Base-by-base conservation (phyloP, 2,329 filamentous ascomycete genomes). In the Botryotinia globosa region DNA sequence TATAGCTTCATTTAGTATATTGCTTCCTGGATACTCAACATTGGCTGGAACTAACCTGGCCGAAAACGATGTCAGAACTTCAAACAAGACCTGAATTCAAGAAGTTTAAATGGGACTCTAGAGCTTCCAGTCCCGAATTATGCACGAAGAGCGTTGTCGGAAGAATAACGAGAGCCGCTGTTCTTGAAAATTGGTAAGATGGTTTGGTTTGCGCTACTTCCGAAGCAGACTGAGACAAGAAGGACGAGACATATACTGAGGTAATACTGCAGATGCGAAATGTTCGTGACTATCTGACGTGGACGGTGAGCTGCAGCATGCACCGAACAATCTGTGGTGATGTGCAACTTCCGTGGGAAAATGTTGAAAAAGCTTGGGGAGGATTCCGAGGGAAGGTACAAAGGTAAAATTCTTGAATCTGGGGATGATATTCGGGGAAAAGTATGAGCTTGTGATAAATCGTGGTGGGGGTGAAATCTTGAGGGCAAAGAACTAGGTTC, bases 251-350 rank as follows among this genome's bases (percentile, higher is more conserved):
- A 74, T 73, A 73, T 74, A 75, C 66, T 75, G 75, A 77, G 77
- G 78, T 79, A 76, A 78, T 77, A 80, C 78, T 65, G 76, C 78
- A 79, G 78, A 71, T 74, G 72, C 73, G 69, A 67, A 77, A 76
- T 74, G 73, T 76, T 77, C 72, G 77, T 76, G 77, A 76, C 69
- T 62, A 73, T 74, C 72, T 77, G 75, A 79, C 74, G 75, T 77
- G 75, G 73, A 76, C 74, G 74, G 73, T 75, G 75, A 76, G 73
- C 74, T 76, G 76, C 76, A 77, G 76, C 72, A 73, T 71, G 70
- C 65, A 73, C 72, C 74, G 71, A 74, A 58, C 42, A 59, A 74
- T 62, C 73, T 63, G 51, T 72, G 64, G 70, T 63, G 65, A 48
- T 73, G 77, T 78, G 75, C 74, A 76, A 78, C 76, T 74, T 74